These are phyloP conservation scores for Leptographium wingfieldii DNA, from an alignment of 2,329 filamentous ascomycete species.

Conservation along the genomic window DNA sequence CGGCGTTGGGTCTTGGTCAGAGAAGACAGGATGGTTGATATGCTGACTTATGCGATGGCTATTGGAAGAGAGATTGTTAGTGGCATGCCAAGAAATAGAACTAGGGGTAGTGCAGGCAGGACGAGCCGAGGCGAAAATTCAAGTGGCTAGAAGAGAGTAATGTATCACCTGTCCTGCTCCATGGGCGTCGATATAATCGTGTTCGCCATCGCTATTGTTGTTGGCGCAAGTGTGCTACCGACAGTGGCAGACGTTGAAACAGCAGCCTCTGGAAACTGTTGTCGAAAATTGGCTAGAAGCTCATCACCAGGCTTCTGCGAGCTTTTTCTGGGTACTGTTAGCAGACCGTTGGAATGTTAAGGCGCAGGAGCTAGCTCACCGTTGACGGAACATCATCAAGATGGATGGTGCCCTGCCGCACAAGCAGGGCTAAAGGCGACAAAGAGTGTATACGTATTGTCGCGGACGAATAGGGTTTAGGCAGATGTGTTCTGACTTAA, in stretches of 20 bases:
- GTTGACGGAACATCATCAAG: constrained; percentile 22
- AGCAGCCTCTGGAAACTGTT: constrained; percentile 61
- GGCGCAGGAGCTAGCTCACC: constrained; percentile 13
- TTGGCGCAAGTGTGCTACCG: constrained; percentile 16
- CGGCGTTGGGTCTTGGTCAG: constrained; percentile 71
- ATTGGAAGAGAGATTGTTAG: neutral
- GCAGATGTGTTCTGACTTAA: neutral
- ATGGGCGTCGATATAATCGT: constrained; percentile 6
- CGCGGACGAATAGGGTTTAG: neutral
- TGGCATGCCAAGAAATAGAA: too few relatives aligned
- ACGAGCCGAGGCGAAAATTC: neutral
- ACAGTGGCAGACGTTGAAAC: constrained; percentile 34
- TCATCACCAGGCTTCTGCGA: constrained; percentile 79
- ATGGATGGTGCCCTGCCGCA: constrained; percentile 11
- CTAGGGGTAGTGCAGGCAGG: too few relatives aligned
- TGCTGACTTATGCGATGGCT: constrained; percentile 29
- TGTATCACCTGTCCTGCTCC: constrained; percentile 20
- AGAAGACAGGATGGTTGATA: constrained; percentile 31
- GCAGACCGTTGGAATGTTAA: neutral
- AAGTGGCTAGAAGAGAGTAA: neutral
- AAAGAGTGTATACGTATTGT: neutral
- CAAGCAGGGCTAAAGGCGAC: constrained; percentile 7
- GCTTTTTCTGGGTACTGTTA: constrained; percentile 43
- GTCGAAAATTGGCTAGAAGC: constrained; percentile 71
- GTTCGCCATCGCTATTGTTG: constrained; percentile 17